Base-by-base conservation (phyloP, 208 protist genomes). In the Vickermania spadyakhi region DNA sequence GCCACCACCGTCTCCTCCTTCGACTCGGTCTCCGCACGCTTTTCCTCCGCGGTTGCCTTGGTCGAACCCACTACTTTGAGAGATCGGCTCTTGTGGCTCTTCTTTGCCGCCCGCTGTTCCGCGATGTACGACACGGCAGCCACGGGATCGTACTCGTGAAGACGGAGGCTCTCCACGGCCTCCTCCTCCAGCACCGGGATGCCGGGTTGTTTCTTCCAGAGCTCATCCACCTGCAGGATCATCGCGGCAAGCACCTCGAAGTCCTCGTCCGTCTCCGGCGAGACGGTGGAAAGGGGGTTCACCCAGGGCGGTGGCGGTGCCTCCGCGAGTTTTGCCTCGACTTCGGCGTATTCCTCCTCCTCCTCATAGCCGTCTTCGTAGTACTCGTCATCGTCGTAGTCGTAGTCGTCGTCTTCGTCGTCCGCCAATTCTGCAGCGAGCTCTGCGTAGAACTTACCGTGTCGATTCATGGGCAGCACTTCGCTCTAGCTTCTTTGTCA, bases 401-500 rank as follows among this genome's bases (percentile, higher is more conserved):
- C 54, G 62, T 70, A 60, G 0, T 71, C 66, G 13, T 74, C 74
- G 2, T 89, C 75, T 49, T 86, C 64, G 30, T 84, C 49, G 28
- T 79, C 59, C 1, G 80, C 59, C 30, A 82, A 28, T 13, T 84
- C 57, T 27, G 82, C 51, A 62, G 82, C 70, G 52, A 91, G 66
- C 58, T 75, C 73, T 25, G 67, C 71, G 64, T 91, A 91, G 54
- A 90, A 91, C 52, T 85, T 86, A 60, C 68, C 75, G 64, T 90
- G 83, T 13, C 83, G 77, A 62, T 90, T 93, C 83, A 90, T 90
- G 51, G 41, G 41, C 18, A 18, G 18, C 13, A 11, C 13, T 18
- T 21, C 41, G 13, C 18, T 18, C 18, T 49, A 18, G 41, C 41
- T n/a, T n/a, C n/a, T n/a, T n/a, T n/a, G n/a, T n/a, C n/a, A n/a